phyloP scores from a whole-genome alignment of 1,139 yeast species.

The Taphrina wiesneri region DNA sequence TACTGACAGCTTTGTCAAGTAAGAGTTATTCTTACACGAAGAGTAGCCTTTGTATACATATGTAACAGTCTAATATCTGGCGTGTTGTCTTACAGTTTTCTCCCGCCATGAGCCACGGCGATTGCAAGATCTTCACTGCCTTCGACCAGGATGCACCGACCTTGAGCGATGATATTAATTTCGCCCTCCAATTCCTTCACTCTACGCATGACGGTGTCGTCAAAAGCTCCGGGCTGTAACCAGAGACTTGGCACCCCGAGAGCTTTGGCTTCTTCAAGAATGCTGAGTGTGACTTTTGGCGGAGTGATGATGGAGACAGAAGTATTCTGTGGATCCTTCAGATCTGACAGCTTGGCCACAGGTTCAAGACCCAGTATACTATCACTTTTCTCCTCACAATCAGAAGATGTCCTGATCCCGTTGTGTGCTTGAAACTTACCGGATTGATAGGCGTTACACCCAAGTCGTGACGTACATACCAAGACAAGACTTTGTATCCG shows the following conservation, averaged over 20 bases:
- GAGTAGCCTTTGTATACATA: background rate
- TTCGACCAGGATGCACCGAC: conserved; percentile 67
- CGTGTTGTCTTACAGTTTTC: background rate
- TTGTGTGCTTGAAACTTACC: conserved; percentile 31
- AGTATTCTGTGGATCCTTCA: conserved; percentile 41
- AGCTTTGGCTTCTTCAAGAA: conserved; percentile 51
- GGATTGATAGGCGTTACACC: conserved; percentile 68
- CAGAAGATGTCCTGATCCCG: background rate
- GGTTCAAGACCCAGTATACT: conserved; percentile 51
- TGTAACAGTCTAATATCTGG: background rate
- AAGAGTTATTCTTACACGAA: background rate
- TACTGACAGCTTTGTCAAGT: conserved; percentile 15
- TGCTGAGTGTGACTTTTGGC: conserved; percentile 57
- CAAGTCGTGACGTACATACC: conserved; percentile 63
- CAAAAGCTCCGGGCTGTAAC: conserved; percentile 77
- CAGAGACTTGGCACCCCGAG: conserved; percentile 60
- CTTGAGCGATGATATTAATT: conserved; percentile 55
- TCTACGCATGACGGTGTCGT: conserved; percentile 53
- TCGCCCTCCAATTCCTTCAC: conserved; percentile 46
- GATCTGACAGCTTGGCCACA: conserved; percentile 28
- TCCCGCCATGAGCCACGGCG: conserved; percentile 27
- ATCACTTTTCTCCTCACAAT: conserved; percentile 49
- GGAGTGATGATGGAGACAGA: conserved; percentile 65
- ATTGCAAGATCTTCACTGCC: conserved; percentile 59
- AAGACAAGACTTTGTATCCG: conserved; percentile 67